phyloP scores from a whole-genome alignment of 139 green algal species.

The Deuterostichococcus epilithicus region DNA sequence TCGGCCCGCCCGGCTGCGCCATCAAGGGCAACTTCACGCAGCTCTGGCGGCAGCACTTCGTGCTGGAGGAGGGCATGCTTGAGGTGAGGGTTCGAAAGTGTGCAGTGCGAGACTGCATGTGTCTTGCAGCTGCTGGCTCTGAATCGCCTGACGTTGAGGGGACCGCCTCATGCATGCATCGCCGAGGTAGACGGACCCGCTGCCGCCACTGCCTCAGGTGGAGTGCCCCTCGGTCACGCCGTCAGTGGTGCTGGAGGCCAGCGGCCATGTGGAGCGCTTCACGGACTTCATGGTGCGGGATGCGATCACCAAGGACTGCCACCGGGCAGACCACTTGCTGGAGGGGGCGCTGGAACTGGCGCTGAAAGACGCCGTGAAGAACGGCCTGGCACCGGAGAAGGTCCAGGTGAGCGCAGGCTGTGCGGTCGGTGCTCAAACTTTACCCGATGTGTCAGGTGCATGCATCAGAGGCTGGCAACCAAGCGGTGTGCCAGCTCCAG shows the following conservation, averaged over 20 bases:
- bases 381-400: slow-evolving; percentile 37
- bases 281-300: slow-evolving; percentile 98
- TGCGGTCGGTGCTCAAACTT: neutral
- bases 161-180: neutral
- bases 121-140: slow-evolving; percentile 4
- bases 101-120: no score
- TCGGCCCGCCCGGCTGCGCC: slow-evolving; percentile 92
- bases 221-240: slow-evolving; percentile 98
- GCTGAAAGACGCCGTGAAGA: slow-evolving; percentile 73
- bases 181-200: neutral
- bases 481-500: no score
- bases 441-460: neutral
- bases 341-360: slow-evolving; percentile 72
- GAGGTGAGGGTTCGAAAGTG: slow-evolving; percentile 76
- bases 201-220: slow-evolving; percentile 61
- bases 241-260: slow-evolving; percentile 88
- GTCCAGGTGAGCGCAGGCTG: slow-evolving; percentile 26
- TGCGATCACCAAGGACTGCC: slow-evolving; percentile 79
- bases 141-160: neutral
- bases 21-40: slow-evolving; percentile 95
- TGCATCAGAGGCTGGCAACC: no score
- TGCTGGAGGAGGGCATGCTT: slow-evolving; percentile 98
- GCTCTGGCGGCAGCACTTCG: slow-evolving; percentile 92
- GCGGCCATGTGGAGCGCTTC: slow-evolving; percentile 97
- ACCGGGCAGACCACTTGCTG: slow-evolving; percentile 94